phyloP scores from a whole-genome alignment of 306 rosid species.

The Benincasa hispida region DNA sequence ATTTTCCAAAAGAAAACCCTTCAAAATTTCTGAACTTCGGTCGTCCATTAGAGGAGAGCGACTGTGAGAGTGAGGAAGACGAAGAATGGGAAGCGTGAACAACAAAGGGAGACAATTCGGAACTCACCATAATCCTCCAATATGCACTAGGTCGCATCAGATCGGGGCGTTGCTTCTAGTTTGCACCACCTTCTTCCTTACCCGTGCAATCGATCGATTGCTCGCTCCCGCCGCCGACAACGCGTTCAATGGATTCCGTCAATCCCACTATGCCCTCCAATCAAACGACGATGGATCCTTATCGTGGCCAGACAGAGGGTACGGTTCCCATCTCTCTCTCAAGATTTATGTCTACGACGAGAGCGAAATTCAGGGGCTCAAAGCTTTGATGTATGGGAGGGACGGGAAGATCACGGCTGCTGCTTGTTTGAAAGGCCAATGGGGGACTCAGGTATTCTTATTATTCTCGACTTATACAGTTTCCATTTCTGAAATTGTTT shows the following conservation, averaged over 20 bases:
- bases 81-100: slow-evolving; percentile 28
- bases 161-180: slow-evolving; percentile 60
- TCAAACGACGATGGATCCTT: slow-evolving; percentile 22
- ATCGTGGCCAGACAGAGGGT: slow-evolving; percentile 49
- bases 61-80: not conserved
- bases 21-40: not conserved
- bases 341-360: slow-evolving; percentile 76
- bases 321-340: slow-evolving; percentile 45
- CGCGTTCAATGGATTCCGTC: slow-evolving; percentile 16
- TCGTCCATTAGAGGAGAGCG: not conserved
- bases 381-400: slow-evolving; percentile 48
- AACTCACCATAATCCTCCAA: slow-evolving; percentile 23
- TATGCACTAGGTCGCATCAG: slow-evolving; percentile 77
- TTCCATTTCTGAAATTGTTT: not conserved
- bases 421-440: slow-evolving; percentile 78
- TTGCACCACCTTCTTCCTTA: slow-evolving; percentile 49
- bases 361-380: slow-evolving; percentile 57
- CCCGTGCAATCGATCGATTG: slow-evolving; percentile 38
- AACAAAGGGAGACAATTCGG: slow-evolving; percentile 36
- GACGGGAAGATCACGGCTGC: slow-evolving; percentile 47
- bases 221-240: slow-evolving; percentile 19
- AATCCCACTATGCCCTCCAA: slow-evolving; percentile 11
- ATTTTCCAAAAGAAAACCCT: not conserved
- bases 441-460: slow-evolving; percentile 84
- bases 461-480: not conserved